Base-by-base conservation (phyloP, 192 early-diverging fungal species). In the Phlyctochytrium arcticum region DNA sequence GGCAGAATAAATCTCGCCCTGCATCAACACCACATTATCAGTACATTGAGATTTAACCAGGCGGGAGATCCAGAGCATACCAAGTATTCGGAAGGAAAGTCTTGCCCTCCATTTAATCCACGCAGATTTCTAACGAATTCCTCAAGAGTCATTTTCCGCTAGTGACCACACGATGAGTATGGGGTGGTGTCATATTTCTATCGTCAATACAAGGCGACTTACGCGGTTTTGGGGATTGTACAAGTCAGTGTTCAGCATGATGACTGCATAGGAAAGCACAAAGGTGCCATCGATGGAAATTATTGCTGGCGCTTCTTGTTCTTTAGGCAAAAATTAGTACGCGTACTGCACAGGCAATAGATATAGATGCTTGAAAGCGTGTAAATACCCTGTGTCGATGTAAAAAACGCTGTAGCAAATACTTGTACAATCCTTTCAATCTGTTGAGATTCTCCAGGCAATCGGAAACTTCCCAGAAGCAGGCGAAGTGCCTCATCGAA, bases 231-330 rank as follows among this genome's bases (percentile, higher is more conserved):
- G 92, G 44, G 83, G 91, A 74, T 93, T 98, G 71, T 99, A 93
- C 77, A 92, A 91, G 83, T 99, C 98, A 2, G 96, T 98, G 71
- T 99, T 99, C 65, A 99, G 80, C 89, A 99, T 93, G 48, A 99
- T 92, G 29, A 98, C 83, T 1, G 96, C 91, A 59, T 89, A 99
- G 0, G 95, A 80, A 32, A 99, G 80, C 29, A 99, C 83, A 62
- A 90, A 94, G 1, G 89, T 88, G 19, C 92, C 90, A 46, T 92
- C 88, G 54, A 87, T 80, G 55, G 78, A n/a, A n/a, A n/a, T n/a
- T n/a, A n/a, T n/a, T n/a, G n/a, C n/a, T n/a, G n/a, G n/a, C n/a
- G n/a, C n/a, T n/a, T n/a, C n/a, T n/a, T n/a, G n/a, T n/a, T n/a
- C n/a, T n/a, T n/a, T n/a, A n/a, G n/a, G n/a, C n/a, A n/a, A n/a